Evolutionary conservation across 2,329 filamentous ascomycete species (phyloP).

Genomic region (Lachnellula arida): DNA sequence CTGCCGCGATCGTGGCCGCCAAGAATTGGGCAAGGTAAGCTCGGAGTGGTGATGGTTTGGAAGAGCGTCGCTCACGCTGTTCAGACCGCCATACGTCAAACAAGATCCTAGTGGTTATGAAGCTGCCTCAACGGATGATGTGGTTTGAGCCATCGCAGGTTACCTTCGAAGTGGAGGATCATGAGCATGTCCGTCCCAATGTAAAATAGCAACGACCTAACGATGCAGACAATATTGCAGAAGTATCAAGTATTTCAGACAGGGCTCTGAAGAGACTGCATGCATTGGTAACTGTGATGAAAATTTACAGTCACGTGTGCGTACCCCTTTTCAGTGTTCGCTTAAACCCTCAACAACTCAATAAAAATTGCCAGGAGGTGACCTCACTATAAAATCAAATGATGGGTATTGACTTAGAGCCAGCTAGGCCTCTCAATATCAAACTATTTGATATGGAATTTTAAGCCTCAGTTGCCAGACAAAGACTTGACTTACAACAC

Average conservation of each 20-base stretch:
- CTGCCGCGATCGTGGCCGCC: conserved; percentile 47
- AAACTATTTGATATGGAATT: too few species aligned
- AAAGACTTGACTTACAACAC: too few species aligned
- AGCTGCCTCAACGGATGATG: conserved; percentile 14
- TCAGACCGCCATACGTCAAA: conserved; percentile 21
- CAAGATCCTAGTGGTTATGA: conserved; percentile 18
- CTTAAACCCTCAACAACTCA: not conserved
- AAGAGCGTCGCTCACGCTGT: conserved; percentile 5
- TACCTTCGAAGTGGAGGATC: not conserved
- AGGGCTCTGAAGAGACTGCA: too few species aligned
- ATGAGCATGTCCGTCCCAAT: not conserved
- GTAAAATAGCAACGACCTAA: not conserved
- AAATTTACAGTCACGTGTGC: not conserved
- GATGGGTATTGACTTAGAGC: too few species aligned
- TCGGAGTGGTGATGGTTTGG: conserved; percentile 8
- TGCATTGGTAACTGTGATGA: not conserved
- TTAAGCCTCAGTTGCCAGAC: too few species aligned
- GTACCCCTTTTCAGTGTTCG: not conserved
- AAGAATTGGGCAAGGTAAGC: conserved; percentile 50
- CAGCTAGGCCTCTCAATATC: too few species aligned
- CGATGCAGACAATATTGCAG: not conserved
- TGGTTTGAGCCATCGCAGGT: not conserved
- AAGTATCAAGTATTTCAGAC: too few species aligned
- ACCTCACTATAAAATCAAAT: not conserved
- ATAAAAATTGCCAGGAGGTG: not conserved